These are phyloP conservation scores for Cucumis cinereus DNA, from an alignment of 306 rosid genomes.

Conservation along the genomic window DNA sequence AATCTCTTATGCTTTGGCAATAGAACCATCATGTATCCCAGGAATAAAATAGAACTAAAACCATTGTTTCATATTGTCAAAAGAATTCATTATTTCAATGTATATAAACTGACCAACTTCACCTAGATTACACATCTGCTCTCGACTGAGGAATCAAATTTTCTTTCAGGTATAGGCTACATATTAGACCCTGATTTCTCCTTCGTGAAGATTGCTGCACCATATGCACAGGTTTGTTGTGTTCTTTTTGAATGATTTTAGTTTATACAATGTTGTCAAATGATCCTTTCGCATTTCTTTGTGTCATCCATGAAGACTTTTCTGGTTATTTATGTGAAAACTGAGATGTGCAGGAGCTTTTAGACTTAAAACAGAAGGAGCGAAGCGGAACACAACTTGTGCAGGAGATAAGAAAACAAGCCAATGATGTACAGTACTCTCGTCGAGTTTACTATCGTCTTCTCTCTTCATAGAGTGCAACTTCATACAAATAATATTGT, in stretches of 20 bases:
- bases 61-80: neutral
- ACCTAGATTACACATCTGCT: neutral
- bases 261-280: neutral
- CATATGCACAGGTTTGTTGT: slow-evolving; percentile 74
- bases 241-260: neutral
- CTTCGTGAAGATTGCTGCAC: slow-evolving; percentile 87
- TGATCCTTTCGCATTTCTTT: neutral
- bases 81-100: neutral
- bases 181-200: slow-evolving; percentile 70
- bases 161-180: slow-evolving; percentile 66
- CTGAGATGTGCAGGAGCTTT: slow-evolving; percentile 48
- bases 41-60: neutral
- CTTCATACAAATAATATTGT: neutral
- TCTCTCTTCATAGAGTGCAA: slow-evolving; percentile 5
- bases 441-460: slow-evolving; percentile 4
- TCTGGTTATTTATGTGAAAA: neutral
- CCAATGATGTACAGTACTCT: slow-evolving; percentile 46
- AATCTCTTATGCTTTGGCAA: neutral
- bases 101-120: neutral
- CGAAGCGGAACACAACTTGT: slow-evolving; percentile 53
- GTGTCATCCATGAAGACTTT: neutral
- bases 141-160: neutral
- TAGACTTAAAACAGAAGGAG: slow-evolving; percentile 61
- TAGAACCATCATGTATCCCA: neutral
- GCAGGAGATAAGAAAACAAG: slow-evolving; percentile 73